Percentiles rank a stretch among this genome's conserved stretches.
These are phyloP conservation scores for Aspergillus biplanus DNA, from an alignment of 495 filamentous ascomycete genomes.

Conservation along the genomic window DNA sequence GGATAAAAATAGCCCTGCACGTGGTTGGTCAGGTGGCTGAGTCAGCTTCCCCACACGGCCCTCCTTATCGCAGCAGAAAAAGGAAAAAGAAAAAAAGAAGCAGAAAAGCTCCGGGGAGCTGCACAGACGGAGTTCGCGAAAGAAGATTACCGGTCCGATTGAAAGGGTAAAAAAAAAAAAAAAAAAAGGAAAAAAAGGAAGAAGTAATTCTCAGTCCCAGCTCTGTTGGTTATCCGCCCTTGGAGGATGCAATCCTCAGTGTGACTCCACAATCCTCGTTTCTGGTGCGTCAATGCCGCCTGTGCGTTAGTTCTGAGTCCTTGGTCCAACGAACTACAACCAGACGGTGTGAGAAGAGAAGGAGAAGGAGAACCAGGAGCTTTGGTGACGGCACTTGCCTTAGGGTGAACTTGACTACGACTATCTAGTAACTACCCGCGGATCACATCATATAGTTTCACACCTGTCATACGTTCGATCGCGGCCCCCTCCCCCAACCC, in stretches of 20 bases:
- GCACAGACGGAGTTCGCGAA: too few relatives aligned
- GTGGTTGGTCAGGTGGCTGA: constrained; percentile 26
- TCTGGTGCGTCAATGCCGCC: neutral
- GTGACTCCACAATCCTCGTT: constrained; percentile 16
- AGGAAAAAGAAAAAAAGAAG: constrained; percentile 16
- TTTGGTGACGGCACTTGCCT: neutral
- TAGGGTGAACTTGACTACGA: neutral
- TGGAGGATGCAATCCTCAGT: constrained; percentile 13
- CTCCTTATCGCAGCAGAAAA: constrained; percentile 12
- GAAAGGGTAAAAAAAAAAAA: neutral
- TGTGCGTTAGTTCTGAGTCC: neutral
- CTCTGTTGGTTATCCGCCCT: neutral
- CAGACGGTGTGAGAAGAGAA: neutral
- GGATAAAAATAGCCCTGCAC: constrained; percentile 27
- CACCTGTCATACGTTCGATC: neutral
- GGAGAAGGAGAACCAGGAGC: neutral
- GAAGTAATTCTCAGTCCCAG: neutral
- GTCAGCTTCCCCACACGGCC: constrained; percentile 24
- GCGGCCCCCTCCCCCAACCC: neutral
- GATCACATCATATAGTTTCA: neutral
- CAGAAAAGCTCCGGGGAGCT: neutral
- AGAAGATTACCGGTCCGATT: too few relatives aligned
- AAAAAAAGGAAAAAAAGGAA: neutral
- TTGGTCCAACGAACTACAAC: neutral
- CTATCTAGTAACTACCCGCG: neutral